Percentiles rank a stretch among this genome's conserved stretches.
phyloP scores from a whole-genome alignment of 129 eudicot species.

The Flaveria trinervia region DNA sequence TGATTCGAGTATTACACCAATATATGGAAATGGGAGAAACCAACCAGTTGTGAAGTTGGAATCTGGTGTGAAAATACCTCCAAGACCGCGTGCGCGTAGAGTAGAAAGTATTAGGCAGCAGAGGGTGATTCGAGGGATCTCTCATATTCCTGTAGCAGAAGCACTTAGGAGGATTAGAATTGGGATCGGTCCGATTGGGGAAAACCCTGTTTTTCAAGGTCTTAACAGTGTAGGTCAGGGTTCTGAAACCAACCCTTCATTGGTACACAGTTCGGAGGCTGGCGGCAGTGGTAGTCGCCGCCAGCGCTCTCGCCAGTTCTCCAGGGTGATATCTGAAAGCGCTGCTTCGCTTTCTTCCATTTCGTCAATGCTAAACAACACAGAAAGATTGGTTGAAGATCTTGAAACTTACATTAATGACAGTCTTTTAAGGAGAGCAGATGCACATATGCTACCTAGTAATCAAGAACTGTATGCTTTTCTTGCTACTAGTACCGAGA shows the following conservation, averaged over 20 bases:
- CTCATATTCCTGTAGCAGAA: slow-evolving; percentile 81
- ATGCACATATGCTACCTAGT: slow-evolving; percentile 29
- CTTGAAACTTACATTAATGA: slow-evolving; percentile 54
- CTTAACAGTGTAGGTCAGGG: slow-evolving; percentile 11
- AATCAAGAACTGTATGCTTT: slow-evolving; percentile 36
- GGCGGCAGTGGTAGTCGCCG: slow-evolving; percentile 45
- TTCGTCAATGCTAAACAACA: slow-evolving; percentile 64
- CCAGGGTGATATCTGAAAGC: slow-evolving; percentile 74
- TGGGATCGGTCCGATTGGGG: slow-evolving; percentile 55
- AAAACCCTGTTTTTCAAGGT: slow-evolving; percentile 23
- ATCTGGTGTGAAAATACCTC: slow-evolving; percentile 60
- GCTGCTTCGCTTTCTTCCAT: slow-evolving; percentile 79
- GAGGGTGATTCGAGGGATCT: slow-evolving; percentile 43
- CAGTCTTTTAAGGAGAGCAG: slow-evolving; percentile 42
- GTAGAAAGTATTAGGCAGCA: slow-evolving; percentile 69
- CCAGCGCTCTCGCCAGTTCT: slow-evolving; percentile 54
- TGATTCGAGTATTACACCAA: slow-evolving; percentile 54
- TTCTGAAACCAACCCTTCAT: slow-evolving; percentile 26
- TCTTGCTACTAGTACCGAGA: slow-evolving; percentile 20
- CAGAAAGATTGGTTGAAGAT: slow-evolving; percentile 71
- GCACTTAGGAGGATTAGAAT: slow-evolving; percentile 76
- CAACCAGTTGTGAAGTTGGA: slow-evolving; percentile 38
- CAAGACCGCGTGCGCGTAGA: slow-evolving; percentile 69
- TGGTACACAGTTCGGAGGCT: slow-evolving; percentile 35
- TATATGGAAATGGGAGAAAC: slow-evolving; percentile 56